Percentiles rank a stretch among this genome's conserved stretches.
These are phyloP conservation scores for Caryopteris hybrid DNA, from an alignment of 305 asterid species.

Conservation along the genomic window DNA sequence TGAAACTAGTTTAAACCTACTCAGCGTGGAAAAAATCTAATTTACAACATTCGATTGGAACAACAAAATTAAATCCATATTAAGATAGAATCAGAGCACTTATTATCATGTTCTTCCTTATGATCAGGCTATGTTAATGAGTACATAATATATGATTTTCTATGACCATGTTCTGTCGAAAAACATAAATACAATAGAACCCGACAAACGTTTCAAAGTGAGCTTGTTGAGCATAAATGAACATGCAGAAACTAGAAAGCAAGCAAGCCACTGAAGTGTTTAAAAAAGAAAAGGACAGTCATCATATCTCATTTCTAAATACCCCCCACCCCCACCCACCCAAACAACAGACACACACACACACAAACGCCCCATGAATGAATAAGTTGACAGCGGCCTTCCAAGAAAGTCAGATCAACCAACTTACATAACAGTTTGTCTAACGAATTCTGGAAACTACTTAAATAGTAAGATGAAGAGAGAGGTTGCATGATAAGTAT, in stretches of 20 bases:
- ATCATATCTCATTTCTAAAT: neutral
- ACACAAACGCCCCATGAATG: neutral
- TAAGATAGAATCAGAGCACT: neutral
- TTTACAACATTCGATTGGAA: neutral
- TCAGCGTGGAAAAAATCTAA: neutral
- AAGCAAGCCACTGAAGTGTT: neutral
- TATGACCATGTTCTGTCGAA: neutral
- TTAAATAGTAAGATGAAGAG: neutral
- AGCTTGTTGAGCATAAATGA: neutral
- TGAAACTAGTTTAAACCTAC: neutral
- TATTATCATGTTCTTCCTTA: neutral
- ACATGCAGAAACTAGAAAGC: neutral
- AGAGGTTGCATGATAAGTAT: slow-evolving; percentile 8
- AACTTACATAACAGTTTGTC: slow-evolving; percentile 4
- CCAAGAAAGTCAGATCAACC: neutral
- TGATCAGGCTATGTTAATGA: neutral
- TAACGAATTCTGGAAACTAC: slow-evolving; percentile 2
- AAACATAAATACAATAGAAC: neutral
- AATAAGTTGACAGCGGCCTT: neutral
- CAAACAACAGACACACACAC: no score
- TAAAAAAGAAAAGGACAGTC: neutral
- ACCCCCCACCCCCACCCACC: no score
- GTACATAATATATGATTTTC: neutral
- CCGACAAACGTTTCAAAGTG: neutral
- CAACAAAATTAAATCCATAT: neutral